Evolutionary conservation across 2,329 filamentous ascomycete species (phyloP), one percentile per base, ranked within the genome.

Genomic region (Trichoderma lentiforme): DNA sequence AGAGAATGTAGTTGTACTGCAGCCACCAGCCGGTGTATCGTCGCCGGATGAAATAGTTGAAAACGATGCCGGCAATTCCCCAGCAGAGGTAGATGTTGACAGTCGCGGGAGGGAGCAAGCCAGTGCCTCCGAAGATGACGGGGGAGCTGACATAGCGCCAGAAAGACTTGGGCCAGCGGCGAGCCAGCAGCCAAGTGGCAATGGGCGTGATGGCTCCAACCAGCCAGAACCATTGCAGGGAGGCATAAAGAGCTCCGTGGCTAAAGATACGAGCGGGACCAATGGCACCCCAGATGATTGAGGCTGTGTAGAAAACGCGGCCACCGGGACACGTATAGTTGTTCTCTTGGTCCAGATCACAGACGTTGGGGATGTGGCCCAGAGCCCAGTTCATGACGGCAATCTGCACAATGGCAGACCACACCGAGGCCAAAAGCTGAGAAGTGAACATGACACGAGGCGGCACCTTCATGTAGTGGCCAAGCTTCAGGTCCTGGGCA

Each of bases 1-100:
- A 92, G 0, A 90, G 89, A 77, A 93, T 86, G 79, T 93, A 94
- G 83, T 94, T 93, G 83, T 93, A 94, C 79, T 91, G 89, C 80
- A 91, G 83, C 92, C 92, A 94, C 92, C 91, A 93, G 39, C 90
- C 91, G 4, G 86, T 87, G 81, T 87, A 91, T 73, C 87, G 86
- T 72, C 89, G 85, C 78, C 88, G 88, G 78, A 93, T 87, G 75
- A 85, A 89, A 76, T 87, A 91, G 81, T 93, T 92, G 83, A 93
- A 93, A 43, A 90, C 74, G 62, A 87, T 86, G 9, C 92, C 92
- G 7, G 92, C 88, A 30, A 89, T 78, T 4, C 88, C 91, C 92
- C 92, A 93, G 77, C 88, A 88, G 58, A 92, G 87, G 77, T 93
- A 94, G 74, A 89, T 93, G 74, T 92, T 88, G 0, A 90, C 88